phyloP scores from a whole-genome alignment of 768 basidiomycete genomes.

The Phanerochaete carnosa region DNA sequence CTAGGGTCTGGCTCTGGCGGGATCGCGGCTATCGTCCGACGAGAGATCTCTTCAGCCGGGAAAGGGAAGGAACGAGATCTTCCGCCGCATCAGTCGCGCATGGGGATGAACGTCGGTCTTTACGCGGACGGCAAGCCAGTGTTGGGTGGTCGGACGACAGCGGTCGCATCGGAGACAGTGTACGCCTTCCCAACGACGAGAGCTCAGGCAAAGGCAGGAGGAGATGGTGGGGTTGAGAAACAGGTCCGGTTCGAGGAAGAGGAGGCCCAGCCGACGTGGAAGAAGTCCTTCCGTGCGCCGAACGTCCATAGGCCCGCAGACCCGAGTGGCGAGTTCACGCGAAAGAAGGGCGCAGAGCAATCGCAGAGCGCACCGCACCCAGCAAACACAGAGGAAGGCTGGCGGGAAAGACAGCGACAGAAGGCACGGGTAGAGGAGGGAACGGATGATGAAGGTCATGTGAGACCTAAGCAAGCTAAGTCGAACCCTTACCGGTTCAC shows the following conservation, averaged over 20 bases:
- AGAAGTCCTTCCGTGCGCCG: not conserved
- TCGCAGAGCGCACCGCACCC: not conserved
- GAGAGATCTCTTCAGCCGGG: not conserved
- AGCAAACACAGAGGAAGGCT: not conserved
- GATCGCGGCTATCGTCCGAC: not conserved
- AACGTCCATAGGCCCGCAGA: not conserved
- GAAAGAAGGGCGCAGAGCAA: not conserved
- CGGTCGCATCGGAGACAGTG: not conserved
- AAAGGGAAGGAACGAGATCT: not conserved
- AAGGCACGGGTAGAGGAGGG: not conserved
- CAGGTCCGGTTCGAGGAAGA: not conserved
- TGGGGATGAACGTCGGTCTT: not conserved
- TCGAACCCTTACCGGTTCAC: not conserved
- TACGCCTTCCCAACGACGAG: not conserved
- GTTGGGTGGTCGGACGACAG: not conserved
- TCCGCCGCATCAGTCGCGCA: not conserved
- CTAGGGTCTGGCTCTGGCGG: not conserved
- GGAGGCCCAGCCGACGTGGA: not conserved
- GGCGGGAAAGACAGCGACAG: not conserved
- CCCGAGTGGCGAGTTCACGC: not conserved
- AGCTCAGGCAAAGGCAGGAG: not conserved
- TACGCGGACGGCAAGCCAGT: not conserved
- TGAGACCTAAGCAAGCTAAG: not conserved
- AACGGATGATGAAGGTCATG: not conserved
- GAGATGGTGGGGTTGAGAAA: not conserved